These are phyloP conservation scores for Thalassiosira profunda DNA, from an alignment of 108 stramenopile species.

Conservation along the genomic window DNA sequence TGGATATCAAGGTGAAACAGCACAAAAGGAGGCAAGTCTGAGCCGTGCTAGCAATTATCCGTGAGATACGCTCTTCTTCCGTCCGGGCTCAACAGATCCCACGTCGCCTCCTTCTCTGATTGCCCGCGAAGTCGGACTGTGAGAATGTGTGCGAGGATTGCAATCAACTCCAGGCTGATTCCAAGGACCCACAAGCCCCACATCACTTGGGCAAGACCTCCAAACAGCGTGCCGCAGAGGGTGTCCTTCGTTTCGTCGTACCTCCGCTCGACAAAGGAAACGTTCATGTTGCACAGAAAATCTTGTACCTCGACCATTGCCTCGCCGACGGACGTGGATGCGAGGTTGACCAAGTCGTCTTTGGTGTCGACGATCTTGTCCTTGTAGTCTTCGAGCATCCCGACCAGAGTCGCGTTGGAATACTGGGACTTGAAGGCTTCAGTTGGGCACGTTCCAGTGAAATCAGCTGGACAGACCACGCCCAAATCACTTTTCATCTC, in stretches of 20 bases:
- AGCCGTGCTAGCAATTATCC: too few relatives aligned
- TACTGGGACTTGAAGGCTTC: constrained; percentile 24
- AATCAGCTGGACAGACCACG: constrained; percentile 29
- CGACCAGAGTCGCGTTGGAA: constrained; percentile 35
- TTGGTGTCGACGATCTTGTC: constrained; percentile 34
- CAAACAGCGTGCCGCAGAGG: constrained; percentile 34
- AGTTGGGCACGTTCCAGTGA: constrained; percentile 37
- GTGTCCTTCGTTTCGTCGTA: constrained; percentile 38
- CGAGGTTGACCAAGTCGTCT: constrained; percentile 31
- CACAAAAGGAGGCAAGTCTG: too few relatives aligned
- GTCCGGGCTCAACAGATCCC: too few relatives aligned
- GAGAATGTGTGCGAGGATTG: constrained; percentile 27
- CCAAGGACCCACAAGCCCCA: constrained; percentile 42
- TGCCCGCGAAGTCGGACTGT: constrained; percentile 15
- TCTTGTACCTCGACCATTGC: constrained; percentile 50
- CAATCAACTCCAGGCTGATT: constrained; percentile 36
- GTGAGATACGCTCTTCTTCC: background rate
- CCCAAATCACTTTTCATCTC: constrained; percentile 50
- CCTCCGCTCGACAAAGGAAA: constrained; percentile 37
- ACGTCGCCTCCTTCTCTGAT: constrained; percentile 11
- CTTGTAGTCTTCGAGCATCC: constrained; percentile 26
- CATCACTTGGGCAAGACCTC: constrained; percentile 39
- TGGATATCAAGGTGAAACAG: constrained; percentile 38
- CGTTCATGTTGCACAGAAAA: constrained; percentile 56
- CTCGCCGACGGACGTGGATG: constrained; percentile 53